Conservation (phyloP, 176 grass and related monocot species). For the Panicum miliaceum region DNA sequence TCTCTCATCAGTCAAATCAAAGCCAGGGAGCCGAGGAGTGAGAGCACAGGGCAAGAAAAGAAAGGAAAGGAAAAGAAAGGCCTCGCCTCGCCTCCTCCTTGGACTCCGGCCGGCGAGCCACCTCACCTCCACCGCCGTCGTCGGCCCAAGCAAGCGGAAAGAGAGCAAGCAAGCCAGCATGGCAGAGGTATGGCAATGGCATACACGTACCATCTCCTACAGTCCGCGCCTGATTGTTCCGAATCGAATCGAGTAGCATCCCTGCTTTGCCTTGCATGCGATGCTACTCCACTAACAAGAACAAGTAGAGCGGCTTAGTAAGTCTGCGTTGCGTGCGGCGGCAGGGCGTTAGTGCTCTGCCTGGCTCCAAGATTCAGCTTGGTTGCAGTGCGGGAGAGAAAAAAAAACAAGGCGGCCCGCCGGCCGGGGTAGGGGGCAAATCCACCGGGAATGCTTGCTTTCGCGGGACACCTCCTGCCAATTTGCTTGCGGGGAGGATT, state of each 20-base stretch:
- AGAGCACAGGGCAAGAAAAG: too few species aligned
- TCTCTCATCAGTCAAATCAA: constrained; percentile 14
- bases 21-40: not conserved
- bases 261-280: not conserved
- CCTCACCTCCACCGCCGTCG: not conserved
- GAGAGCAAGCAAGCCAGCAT: not conserved
- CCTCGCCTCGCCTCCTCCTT: not conserved
- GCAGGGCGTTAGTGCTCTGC: not conserved
- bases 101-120: constrained; percentile 34
- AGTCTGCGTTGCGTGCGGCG: constrained; percentile 33
- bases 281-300: not conserved
- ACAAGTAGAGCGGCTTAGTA: not conserved
- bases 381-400: constrained; percentile 43
- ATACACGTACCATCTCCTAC: not conserved
- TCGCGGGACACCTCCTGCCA: not conserved
- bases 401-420: not conserved
- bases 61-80: not conserved
- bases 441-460: not conserved
- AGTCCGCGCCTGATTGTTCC: not conserved
- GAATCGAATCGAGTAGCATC: not conserved
- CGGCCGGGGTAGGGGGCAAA: not conserved
- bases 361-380: not conserved
- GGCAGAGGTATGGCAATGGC: not conserved
- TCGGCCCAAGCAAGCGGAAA: not conserved
- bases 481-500: not conserved